Percentiles rank a stretch among this genome's conserved stretches.
Evolutionary conservation across 352 stramenopile genomes (phyloP).

Genomic region (Globisporangium perplexum): DNA sequence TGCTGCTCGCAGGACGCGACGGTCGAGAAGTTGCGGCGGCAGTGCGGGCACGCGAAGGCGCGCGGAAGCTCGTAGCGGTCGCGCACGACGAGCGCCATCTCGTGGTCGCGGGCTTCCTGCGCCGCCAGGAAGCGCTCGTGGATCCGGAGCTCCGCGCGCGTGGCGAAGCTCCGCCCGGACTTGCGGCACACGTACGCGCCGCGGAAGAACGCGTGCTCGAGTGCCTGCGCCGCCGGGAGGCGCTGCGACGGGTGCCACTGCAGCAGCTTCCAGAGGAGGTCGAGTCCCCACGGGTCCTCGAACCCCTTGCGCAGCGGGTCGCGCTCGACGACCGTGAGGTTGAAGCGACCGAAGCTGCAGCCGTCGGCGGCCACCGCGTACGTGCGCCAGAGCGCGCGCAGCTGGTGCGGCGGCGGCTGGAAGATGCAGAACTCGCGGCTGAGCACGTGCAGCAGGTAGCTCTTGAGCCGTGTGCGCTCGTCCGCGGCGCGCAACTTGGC

Average conservation of each 20-base stretch:
- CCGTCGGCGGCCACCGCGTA: conserved; percentile 72
- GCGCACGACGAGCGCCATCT: conserved; percentile 50
- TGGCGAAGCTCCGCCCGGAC: conserved; percentile 62
- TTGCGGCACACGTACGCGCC: conserved; percentile 66
- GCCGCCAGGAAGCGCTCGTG: conserved; percentile 62
- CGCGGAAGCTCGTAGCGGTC: conserved; percentile 47
- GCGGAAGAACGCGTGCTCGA: conserved; percentile 85
- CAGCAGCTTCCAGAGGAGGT: conserved; percentile 93
- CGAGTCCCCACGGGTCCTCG: conserved; percentile 67
- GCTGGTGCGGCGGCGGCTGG: conserved; percentile 46
- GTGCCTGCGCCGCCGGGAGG: conserved; percentile 67
- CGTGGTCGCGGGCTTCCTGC: conserved; percentile 35
- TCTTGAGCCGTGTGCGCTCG: conserved; percentile 36
- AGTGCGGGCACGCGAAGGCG: conserved; percentile 54
- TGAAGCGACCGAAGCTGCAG: conserved; percentile 89
- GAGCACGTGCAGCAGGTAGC: conserved; percentile 72
- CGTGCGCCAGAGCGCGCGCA: conserved; percentile 52
- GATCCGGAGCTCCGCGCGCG: conserved; percentile 43
- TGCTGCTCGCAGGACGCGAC: conserved; percentile 59
- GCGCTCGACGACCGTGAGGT: conserved; percentile 84
- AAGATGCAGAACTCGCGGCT: conserved; percentile 85
- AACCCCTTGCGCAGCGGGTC: conserved; percentile 91
- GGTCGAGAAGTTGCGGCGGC: conserved; percentile 54
- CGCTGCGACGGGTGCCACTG: conserved; percentile 90
- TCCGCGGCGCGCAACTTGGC: conserved; percentile 54